Evolutionary conservation across 208 protist genomes (phyloP), one percentile per base, ranked within the genome.

Genomic region (Trypanosoma theileri): DNA sequence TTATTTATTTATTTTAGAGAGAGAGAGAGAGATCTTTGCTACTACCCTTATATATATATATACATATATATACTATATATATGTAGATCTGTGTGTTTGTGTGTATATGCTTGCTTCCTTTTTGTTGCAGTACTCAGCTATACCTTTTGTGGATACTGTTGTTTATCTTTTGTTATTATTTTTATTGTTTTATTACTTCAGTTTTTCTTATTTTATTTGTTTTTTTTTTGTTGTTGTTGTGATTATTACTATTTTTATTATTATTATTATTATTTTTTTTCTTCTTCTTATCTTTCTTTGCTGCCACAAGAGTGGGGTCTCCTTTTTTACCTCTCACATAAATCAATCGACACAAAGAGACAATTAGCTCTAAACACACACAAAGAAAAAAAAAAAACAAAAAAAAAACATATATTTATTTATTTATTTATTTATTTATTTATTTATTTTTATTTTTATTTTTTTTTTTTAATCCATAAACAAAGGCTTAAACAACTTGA

Each of bases 381-480:
- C 16, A 28, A 56, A 54, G 24, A 64, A 64, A 35, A 54, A 63
- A 28, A 63, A 57, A 17, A 16, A 35, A 57, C 14, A 35, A 57
- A 57, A 57, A 57, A 57, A 57, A 35, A 57, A 8, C 31, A 42
- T 65, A 22, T 41, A 4, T 55, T 17, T 28, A 51, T 2, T 21
- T 19, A 48, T 44, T 54, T 14, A 0, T 70, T 55, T 13, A 19
- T 61, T n/a, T 35, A 17, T 64, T 24, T 64, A 26, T 62, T 53
- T n/a, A n/a, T n/a, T n/a, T n/a, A 42, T 26, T 55, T 58, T 69
- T 6, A 65, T 31, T 77, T 76, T 35, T 46, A 40, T 19, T 44
- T 69, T 40, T 56, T 45, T 54, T 69, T 58, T 58, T 70, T 66
- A 45, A 67, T 71, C 69, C 50, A 11, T n/a, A 35, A 35, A 1